Percentiles rank a stretch among this genome's conserved stretches.
phyloP scores from a whole-genome alignment of 2,329 filamentous ascomycete genomes.

The Trichoderma sp. region DNA sequence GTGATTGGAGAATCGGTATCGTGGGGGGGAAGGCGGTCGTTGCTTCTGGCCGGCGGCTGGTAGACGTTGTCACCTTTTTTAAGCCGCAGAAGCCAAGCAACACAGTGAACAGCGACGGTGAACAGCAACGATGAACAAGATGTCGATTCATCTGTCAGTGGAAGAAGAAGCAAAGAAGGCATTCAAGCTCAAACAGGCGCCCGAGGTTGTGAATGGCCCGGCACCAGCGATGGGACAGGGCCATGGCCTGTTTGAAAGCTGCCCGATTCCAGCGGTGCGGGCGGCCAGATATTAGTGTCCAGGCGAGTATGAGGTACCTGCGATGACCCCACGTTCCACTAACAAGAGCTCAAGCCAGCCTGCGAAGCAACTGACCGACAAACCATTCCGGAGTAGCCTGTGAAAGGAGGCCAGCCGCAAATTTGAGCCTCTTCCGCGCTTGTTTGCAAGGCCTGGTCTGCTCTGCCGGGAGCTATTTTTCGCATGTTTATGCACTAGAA shows the following conservation, averaged over 20 bases:
- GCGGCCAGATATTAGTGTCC: conserved; percentile 1
- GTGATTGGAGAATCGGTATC: conserved; percentile 22
- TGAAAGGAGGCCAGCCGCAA: background rate
- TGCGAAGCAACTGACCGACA: background rate
- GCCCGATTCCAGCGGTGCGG: conserved; percentile 14
- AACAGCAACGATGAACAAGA: background rate
- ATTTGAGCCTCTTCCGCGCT: background rate
- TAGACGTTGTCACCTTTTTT: background rate
- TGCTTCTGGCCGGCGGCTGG: conserved; percentile 14
- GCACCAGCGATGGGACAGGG: conserved; percentile 2
- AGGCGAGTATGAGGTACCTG: conserved; percentile 2
- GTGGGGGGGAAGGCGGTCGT: conserved; percentile 9
- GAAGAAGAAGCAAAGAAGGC: background rate
- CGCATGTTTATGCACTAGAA: conserved; percentile 12
- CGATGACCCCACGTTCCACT: conserved; percentile 15
- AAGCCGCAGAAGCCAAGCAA: background rate
- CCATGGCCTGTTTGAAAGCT: conserved; percentile 11
- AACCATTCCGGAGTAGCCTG: background rate
- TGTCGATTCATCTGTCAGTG: background rate
- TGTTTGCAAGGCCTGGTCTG: background rate
- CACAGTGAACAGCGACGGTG: background rate
- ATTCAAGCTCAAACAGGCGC: background rate
- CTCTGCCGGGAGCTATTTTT: conserved; percentile 6
- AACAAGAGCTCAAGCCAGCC: background rate
- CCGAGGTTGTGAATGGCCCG: background rate